A percentile compares a stretch with the other conserved stretches of the same genome.
Conservation (phyloP, 2,329 filamentous ascomycete genomes). For the Aspergillus sp. region DNA sequence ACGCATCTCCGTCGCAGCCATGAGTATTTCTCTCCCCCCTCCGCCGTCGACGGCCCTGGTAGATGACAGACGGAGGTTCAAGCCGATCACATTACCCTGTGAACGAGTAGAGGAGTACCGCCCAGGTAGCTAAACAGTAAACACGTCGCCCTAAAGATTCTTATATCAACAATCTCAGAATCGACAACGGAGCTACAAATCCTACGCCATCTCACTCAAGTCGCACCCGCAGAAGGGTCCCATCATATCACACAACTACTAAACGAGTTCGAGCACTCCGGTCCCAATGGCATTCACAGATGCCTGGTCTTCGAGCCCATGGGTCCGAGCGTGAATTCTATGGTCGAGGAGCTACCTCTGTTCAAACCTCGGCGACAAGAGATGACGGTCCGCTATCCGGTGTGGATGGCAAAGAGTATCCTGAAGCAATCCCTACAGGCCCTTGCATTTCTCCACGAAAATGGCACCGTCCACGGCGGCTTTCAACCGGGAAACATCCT, state of each 20-base stretch:
- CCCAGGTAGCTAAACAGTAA: too few species aligned
- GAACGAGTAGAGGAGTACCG: too few species aligned
- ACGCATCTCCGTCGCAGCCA: too few species aligned
- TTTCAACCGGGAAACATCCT: slow-evolving; percentile 26
- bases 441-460: slow-evolving; percentile 24
- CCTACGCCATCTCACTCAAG: slow-evolving; percentile 16
- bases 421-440: slow-evolving; percentile 24
- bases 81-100: too few species aligned
- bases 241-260: slow-evolving; percentile 20
- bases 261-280: slow-evolving; percentile 25
- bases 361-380: slow-evolving; percentile 17
- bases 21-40: too few species aligned
- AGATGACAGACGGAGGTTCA: too few species aligned
- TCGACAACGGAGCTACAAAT: slow-evolving; percentile 17
- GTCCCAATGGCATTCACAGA: slow-evolving; percentile 32
- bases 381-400: slow-evolving; percentile 22
- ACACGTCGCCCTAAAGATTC: slow-evolving; percentile 35
- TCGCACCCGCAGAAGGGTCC: slow-evolving; percentile 12
- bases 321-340: slow-evolving; percentile 26
- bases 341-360: slow-evolving; percentile 24
- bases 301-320: slow-evolving; percentile 33
- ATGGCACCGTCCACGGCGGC: slow-evolving; percentile 25
- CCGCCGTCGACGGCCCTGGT: too few species aligned
- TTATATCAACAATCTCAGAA: slow-evolving; percentile 22
- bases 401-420: slow-evolving; percentile 24